phyloP scores from a whole-genome alignment of 306 rosid species.

The Corylus americana region DNA sequence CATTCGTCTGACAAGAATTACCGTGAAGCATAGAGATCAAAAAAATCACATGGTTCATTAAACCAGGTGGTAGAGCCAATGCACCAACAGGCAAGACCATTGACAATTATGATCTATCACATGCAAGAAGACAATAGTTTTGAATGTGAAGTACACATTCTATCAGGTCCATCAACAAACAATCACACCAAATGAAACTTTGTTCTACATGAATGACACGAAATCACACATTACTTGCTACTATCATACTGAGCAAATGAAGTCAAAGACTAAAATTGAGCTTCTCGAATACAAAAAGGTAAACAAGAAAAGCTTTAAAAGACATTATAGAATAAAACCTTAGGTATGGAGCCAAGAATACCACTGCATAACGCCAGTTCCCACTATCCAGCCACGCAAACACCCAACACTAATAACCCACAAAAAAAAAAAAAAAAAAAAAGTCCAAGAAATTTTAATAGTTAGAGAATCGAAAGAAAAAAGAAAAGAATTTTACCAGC shows the following conservation, averaged over 20 bases:
- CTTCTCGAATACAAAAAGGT: neutral
- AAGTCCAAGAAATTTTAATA: neutral
- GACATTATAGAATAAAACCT: slow-evolving; percentile 46
- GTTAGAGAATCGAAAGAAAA: neutral
- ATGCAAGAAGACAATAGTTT: neutral
- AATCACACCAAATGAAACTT: neutral
- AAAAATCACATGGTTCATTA: neutral
- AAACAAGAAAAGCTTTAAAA: neutral
- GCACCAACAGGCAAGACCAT: neutral
- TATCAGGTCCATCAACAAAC: neutral
- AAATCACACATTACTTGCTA: too few relatives aligned
- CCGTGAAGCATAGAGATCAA: neutral
- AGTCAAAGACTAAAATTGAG: neutral
- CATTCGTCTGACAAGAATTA: neutral
- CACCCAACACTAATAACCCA: slow-evolving; percentile 71
- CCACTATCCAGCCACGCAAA: slow-evolving; percentile 93
- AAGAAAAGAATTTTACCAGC: slow-evolving; percentile 51
- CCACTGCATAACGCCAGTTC: slow-evolving; percentile 75
- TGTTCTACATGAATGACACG: too few relatives aligned
- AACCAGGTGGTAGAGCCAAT: neutral
- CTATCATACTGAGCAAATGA: neutral
- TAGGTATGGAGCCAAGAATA: slow-evolving; percentile 78
- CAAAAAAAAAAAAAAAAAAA: slow-evolving; percentile 9
- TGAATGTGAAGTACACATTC: neutral
- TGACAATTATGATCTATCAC: neutral